A percentile compares a stretch with the other conserved stretches of the same genome.
Conservation (phyloP, 164 flowering plant species). For the Chloranthus sessilifolius region DNA sequence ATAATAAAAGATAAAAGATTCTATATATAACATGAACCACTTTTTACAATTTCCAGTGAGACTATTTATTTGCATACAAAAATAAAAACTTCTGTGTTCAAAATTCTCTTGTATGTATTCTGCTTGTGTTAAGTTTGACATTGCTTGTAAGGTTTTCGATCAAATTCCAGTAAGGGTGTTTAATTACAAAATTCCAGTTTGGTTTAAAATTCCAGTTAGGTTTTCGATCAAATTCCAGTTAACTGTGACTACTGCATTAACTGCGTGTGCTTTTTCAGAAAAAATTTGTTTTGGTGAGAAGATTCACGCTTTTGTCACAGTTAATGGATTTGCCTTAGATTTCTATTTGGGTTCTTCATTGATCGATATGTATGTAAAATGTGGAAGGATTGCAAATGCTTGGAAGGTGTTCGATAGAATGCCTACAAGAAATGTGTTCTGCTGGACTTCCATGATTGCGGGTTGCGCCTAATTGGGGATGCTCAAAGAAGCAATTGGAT, state of each 20-base stretch:
- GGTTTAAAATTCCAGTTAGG: too few relatives aligned
- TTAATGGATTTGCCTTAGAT: constrained; percentile 16
- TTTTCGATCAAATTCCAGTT: constrained; percentile 23
- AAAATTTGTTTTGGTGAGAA: constrained; percentile 17
- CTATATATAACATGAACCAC: too few relatives aligned
- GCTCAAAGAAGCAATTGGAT: constrained; percentile 20
- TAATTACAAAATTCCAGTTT: too few relatives aligned
- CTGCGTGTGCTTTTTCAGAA: constrained; percentile 23
- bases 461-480: constrained; percentile 22
- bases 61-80: too few relatives aligned
- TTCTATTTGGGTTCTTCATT: constrained; percentile 20
- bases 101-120: constrained; percentile 24
- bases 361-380: constrained; percentile 29
- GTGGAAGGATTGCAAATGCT: constrained; percentile 19
- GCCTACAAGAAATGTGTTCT: constrained; percentile 24
- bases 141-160: constrained; percentile 20
- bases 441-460: constrained; percentile 30
- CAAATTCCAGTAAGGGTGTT: constrained; percentile 17
- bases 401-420: constrained; percentile 18
- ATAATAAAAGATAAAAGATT: too few relatives aligned
- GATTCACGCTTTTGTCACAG: constrained; percentile 21
- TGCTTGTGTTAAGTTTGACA: constrained; percentile 12
- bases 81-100: too few relatives aligned
- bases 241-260: constrained; percentile 17
- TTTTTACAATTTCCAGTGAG: too few relatives aligned